Evolutionary conservation across 352 stramenopile species (phyloP).

Genomic region (Phytophthora rubi): DNA sequence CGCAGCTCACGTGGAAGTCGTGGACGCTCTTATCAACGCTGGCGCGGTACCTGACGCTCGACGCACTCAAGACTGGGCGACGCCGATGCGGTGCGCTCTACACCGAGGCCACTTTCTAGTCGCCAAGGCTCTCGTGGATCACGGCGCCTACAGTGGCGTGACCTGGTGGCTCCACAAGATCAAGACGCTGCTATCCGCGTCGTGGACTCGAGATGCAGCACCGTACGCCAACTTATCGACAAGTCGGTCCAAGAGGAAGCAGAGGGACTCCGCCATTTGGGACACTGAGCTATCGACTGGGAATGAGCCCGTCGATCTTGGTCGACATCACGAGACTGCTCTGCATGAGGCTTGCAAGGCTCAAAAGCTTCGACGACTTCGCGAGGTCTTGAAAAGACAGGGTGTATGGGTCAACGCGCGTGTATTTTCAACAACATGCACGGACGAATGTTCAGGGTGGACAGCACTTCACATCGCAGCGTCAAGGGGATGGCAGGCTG

Average conservation of each 20-base stretch:
- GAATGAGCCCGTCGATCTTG: background rate
- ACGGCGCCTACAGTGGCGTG: slow-evolving; percentile 33
- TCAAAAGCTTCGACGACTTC: slow-evolving; percentile 17
- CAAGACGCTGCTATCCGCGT: slow-evolving; percentile 37
- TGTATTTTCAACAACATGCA: background rate
- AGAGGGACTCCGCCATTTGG: slow-evolving; percentile 8
- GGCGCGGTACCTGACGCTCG: slow-evolving; percentile 31
- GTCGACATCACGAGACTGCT: slow-evolving; percentile 2
- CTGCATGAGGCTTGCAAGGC: slow-evolving; percentile 16
- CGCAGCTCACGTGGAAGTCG: slow-evolving; percentile 39
- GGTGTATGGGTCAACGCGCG: slow-evolving; percentile 13
- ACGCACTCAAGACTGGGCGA: slow-evolving; percentile 25
- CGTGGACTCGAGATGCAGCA: background rate
- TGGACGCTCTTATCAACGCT: slow-evolving; percentile 25
- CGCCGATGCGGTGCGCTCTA: slow-evolving; percentile 41
- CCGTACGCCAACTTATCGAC: background rate
- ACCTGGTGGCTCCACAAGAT: slow-evolving; percentile 37
- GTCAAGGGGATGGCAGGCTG: slow-evolving; percentile 33
- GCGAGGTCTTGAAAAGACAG: slow-evolving; percentile 21
- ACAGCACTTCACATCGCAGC: slow-evolving; percentile 42
- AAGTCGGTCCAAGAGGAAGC: background rate
- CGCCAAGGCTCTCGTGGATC: slow-evolving; percentile 38
- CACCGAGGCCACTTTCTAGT: slow-evolving; percentile 40
- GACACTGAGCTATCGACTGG: slow-evolving; percentile 18
- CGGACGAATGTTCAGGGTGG: slow-evolving; percentile 18